Conservation (phyloP, 1,284 basidiomycete species). For the Puccinia sorghi region DNA sequence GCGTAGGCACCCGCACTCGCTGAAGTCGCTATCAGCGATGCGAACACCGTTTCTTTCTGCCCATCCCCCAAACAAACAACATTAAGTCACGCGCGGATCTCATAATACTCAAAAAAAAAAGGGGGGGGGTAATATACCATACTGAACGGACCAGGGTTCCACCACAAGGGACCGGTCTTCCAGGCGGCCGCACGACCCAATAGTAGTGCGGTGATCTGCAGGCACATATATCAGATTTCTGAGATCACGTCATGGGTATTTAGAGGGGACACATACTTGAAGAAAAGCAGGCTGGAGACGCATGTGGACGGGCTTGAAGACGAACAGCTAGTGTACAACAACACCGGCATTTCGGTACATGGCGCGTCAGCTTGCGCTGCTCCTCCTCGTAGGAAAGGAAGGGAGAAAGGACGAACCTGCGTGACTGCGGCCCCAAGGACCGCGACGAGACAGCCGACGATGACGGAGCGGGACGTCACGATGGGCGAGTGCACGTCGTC, state of each 20-base stretch:
- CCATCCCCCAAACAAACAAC: background rate
- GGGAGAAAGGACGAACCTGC: constrained; percentile 12
- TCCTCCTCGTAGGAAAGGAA: background rate
- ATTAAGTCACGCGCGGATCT: background rate
- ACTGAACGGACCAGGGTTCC: constrained; percentile 38
- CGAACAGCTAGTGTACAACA: constrained; percentile 25
- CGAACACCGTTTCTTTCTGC: constrained; percentile 44
- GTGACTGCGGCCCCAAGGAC: constrained; percentile 39
- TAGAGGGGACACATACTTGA: constrained; percentile 23
- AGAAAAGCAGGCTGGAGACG: constrained; percentile 39
- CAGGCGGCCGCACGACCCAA: constrained; percentile 21
- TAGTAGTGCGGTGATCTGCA: constrained; percentile 31
- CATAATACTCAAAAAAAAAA: background rate
- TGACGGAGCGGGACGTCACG: constrained; percentile 17
- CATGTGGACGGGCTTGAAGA: constrained; percentile 47
- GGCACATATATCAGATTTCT: background rate
- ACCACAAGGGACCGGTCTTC: constrained; percentile 38
- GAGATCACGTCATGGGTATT: background rate
- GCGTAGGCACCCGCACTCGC: constrained; percentile 41
- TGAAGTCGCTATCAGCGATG: constrained; percentile 25
- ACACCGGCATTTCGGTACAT: background rate
- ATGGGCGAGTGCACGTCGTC: constrained; percentile 23
- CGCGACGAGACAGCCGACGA: constrained; percentile 30
- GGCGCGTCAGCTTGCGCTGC: background rate
- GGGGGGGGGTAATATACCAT: background rate